These are phyloP conservation scores for Coccinonectria pachysandricola DNA, from an alignment of 2,329 filamentous ascomycete species.

Conservation along the genomic window DNA sequence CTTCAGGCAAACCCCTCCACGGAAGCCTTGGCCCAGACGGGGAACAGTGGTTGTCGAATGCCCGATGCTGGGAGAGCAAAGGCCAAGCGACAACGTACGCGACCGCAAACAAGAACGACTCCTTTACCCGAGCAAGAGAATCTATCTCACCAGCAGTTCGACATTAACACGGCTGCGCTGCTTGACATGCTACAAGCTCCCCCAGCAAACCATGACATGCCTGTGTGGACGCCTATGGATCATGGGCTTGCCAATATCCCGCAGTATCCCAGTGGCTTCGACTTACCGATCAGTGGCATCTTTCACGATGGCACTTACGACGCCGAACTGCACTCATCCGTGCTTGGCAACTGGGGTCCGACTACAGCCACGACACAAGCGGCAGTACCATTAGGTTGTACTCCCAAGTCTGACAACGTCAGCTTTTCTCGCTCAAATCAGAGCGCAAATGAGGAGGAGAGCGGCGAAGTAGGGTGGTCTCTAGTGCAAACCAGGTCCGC, in stretches of 20 bases:
- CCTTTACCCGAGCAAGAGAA: conserved; percentile 11
- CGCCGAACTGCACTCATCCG: conserved; percentile 13
- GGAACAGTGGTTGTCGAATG: conserved; percentile 11
- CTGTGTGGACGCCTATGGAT: conserved; percentile 18
- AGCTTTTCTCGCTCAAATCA: conserved; percentile 9
- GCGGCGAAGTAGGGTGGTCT: conserved; percentile 16
- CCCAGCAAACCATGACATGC: conserved; percentile 17
- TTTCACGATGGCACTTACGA: conserved; percentile 17
- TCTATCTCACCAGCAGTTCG: conserved; percentile 14
- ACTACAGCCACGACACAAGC: conserved; percentile 11
- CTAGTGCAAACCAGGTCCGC: conserved; percentile 15
- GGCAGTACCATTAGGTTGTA: conserved; percentile 11
- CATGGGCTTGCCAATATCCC: conserved; percentile 15
- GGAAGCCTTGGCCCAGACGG: conserved; percentile 10
- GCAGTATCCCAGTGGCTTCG: conserved; percentile 14
- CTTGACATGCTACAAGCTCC: conserved; percentile 20
- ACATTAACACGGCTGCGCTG: conserved; percentile 17
- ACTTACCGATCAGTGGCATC: conserved; percentile 16
- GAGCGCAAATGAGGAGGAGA: conserved; percentile 15
- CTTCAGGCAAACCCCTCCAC: conserved; percentile 15
- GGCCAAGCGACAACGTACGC: conserved; percentile 17
- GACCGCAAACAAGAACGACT: conserved; percentile 11
- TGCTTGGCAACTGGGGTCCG: conserved; percentile 11
- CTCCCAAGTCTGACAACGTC: conserved; percentile 11
- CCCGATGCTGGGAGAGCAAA: conserved; percentile 17